phyloP scores from a whole-genome alignment of 2,329 filamentous ascomycete species.

The Cytospora mali region DNA sequence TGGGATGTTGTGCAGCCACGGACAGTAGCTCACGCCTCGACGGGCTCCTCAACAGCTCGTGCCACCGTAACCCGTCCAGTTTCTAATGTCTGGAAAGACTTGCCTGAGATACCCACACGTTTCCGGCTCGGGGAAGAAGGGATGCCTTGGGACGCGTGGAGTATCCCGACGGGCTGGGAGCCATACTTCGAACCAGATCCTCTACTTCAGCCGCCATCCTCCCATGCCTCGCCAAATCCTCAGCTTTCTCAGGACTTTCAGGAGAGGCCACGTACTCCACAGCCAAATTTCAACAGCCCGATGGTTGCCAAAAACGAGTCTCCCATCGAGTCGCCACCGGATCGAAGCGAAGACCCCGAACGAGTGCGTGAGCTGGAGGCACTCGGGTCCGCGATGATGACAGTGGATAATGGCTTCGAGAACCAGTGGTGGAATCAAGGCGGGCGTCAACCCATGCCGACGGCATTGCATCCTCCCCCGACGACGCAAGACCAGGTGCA shows the following conservation, averaged over 20 bases:
- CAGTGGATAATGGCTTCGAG: constrained; percentile 61
- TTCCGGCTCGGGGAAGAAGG: constrained; percentile 51
- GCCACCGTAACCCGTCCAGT: constrained; percentile 27
- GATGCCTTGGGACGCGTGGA: constrained; percentile 49
- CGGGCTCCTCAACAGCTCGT: constrained; percentile 31
- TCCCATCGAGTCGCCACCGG: constrained; percentile 30
- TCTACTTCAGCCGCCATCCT: constrained; percentile 31
- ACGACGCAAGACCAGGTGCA: constrained; percentile 32
- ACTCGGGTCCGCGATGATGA: constrained; percentile 57
- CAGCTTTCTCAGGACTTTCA: neutral
- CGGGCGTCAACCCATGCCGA: constrained; percentile 35
- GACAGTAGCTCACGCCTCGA: constrained; percentile 35
- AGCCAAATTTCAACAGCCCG: constrained; percentile 27
- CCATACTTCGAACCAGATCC: constrained; percentile 36
- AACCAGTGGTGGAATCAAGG: constrained; percentile 61
- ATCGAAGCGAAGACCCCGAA: constrained; percentile 39
- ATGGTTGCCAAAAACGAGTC: constrained; percentile 32
- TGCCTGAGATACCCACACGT: constrained; percentile 43
- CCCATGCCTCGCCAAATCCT: constrained; percentile 7
- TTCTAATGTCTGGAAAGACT: constrained; percentile 44
- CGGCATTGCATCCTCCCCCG: constrained; percentile 31
- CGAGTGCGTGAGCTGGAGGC: constrained; percentile 48
- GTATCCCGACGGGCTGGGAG: constrained; percentile 39
- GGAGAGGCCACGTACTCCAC: neutral
- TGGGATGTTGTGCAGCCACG: constrained; percentile 45